These are phyloP conservation scores for Emericellopsis cladophorae DNA, from an alignment of 2,329 filamentous ascomycete genomes.

Conservation along the genomic window DNA sequence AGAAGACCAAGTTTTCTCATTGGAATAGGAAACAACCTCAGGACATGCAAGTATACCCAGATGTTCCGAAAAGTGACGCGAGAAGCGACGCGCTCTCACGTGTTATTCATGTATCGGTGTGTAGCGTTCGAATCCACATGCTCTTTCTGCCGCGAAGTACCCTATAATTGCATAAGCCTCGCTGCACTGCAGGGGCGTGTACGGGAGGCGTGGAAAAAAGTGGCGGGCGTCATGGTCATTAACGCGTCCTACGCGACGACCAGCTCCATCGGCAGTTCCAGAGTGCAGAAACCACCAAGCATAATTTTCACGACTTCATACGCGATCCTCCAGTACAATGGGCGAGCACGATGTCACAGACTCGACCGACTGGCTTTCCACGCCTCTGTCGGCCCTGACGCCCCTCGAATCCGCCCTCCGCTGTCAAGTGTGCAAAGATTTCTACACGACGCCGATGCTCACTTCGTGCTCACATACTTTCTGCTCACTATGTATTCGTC, in stretches of 20 bases:
- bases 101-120: constrained; percentile 7
- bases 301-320: background rate
- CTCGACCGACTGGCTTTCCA: constrained; percentile 75
- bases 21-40: background rate
- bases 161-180: background rate
- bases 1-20: background rate
- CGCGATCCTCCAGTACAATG: constrained; percentile 10
- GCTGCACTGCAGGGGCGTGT: background rate
- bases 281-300: background rate
- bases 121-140: too few species aligned
- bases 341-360: constrained; percentile 42
- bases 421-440: constrained; percentile 97
- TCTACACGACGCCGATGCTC: constrained; percentile 87
- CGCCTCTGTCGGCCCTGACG: constrained; percentile 52
- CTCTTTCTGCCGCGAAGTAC: too few species aligned
- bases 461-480: constrained; percentile 94
- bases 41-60: background rate
- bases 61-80: constrained; percentile 4
- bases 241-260: constrained; percentile 3
- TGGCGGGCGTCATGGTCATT: constrained; percentile 1
- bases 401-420: constrained; percentile 74
- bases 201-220: too few species aligned
- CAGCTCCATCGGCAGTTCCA: background rate
- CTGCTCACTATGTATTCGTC: constrained; percentile 88
- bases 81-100: constrained; percentile 20